These are phyloP conservation scores for Cucurbitaria berberidis DNA, from an alignment of 2,329 filamentous ascomycete species.

Conservation along the genomic window DNA sequence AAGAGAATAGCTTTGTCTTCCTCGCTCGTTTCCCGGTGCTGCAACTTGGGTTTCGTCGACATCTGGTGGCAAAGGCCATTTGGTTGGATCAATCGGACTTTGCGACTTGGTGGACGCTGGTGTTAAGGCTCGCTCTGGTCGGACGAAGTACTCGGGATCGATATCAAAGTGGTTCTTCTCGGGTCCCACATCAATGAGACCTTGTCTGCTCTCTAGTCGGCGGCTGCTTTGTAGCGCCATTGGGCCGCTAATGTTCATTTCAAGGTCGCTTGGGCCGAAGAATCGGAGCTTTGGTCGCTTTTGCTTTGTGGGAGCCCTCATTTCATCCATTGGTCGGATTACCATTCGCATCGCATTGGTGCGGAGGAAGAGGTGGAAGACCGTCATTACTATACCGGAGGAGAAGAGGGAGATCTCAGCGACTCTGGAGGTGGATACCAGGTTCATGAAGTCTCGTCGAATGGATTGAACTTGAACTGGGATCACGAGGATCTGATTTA, in stretches of 20 bases:
- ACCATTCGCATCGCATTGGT: constrained; percentile 66
- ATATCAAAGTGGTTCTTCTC: constrained; percentile 48
- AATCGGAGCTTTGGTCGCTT: constrained; percentile 57
- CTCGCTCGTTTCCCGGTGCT: constrained; percentile 27
- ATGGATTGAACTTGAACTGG: constrained; percentile 67
- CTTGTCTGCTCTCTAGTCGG: constrained; percentile 43
- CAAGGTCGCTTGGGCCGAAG: constrained; percentile 52
- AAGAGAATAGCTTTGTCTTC: constrained; percentile 46
- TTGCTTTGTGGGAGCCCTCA: constrained; percentile 47
- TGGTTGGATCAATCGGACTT: constrained; percentile 40
- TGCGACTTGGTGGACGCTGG: constrained; percentile 35
- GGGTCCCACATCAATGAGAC: constrained; percentile 44
- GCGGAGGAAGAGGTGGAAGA: constrained; percentile 70
- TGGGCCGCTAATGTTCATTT: constrained; percentile 51
- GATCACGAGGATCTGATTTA: constrained; percentile 60
- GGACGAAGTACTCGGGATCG: constrained; percentile 41
- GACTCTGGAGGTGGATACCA: constrained; percentile 64
- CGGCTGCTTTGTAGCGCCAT: constrained; percentile 41
- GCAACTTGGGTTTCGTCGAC: constrained; percentile 27
- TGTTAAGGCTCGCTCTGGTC: constrained; percentile 40
- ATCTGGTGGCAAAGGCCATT: constrained; percentile 47
- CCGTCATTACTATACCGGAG: constrained; percentile 68
- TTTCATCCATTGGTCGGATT: constrained; percentile 57
- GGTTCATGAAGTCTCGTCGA: constrained; percentile 48
- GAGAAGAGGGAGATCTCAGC: constrained; percentile 70